Base-by-base conservation (phyloP, 2,329 filamentous ascomycete genomes). In the Venturia carpophila region DNA sequence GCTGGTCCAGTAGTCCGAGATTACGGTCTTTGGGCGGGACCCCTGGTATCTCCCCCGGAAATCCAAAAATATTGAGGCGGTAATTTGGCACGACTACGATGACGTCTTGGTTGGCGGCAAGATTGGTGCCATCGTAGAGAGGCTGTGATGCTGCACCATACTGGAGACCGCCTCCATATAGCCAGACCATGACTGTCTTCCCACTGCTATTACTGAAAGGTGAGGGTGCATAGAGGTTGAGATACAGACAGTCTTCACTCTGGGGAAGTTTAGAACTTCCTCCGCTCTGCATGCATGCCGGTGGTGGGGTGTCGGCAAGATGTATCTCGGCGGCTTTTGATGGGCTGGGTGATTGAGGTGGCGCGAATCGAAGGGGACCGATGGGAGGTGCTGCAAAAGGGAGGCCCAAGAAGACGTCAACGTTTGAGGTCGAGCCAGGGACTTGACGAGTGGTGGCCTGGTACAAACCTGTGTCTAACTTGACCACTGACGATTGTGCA, bases 1-100 rank as follows among this genome's bases (percentile, higher is more conserved):
- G 68, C 65, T 76, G 75, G 60, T 77, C 75, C 1, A 75, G 67
- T 55, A 75, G 74, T 19, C 75, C 75, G 0, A 75, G 69, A 56
- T 76, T 76, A 37, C 69, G 70, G 15, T 69, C 68, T 3, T 67
- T 68, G n/a, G 69, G 41, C 1, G 74, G 74, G 13, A 78, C 66
- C 67, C 75, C 68, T 5, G 64, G 56, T 15, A 42, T 52, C 24
- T 37, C 56, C 65, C 69, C 68, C 17, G 37, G 60, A 17, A 42
- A 42, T 2, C 60, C 60, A 10, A 43, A 61, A 13, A 61, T 73
- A 39, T 66, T 67, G 19, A 75, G 69, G 0, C 75, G 72, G 62
- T 76, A 76, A 65, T 76, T 76, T 56, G 73, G 61, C 0, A 72
- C 71, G 1, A 76, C 73, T 24, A 76, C 67, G 30, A 76, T 71